Percentiles rank a stretch among this genome's conserved stretches.
phyloP scores from a whole-genome alignment of 2,329 filamentous ascomycete species.

The Fusarium cyanostomum region DNA sequence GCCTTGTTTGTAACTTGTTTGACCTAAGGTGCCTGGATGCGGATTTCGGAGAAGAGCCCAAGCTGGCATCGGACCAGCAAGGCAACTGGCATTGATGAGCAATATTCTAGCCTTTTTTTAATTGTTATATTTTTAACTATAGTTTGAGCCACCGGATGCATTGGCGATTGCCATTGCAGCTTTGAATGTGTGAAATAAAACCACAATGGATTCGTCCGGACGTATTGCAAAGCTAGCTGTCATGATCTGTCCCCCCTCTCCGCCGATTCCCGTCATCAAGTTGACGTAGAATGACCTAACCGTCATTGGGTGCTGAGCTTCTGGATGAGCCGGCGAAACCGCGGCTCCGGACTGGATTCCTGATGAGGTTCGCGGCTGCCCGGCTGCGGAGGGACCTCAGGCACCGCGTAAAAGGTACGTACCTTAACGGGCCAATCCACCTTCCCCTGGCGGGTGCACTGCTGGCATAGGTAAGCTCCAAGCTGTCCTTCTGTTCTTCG shows the following conservation, averaged over 20 bases:
- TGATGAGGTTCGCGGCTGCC: neutral
- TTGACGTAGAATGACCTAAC: slow-evolving; percentile 37
- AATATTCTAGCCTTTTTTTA: neutral
- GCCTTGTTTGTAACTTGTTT: slow-evolving; percentile 25
- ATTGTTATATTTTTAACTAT: neutral
- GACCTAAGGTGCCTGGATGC: slow-evolving; percentile 4
- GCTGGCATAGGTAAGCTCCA: slow-evolving; percentile 51
- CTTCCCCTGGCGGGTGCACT: slow-evolving; percentile 15
- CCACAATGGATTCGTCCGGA: neutral
- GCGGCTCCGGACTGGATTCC: slow-evolving; percentile 13
- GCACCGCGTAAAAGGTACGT: slow-evolving; percentile 37
- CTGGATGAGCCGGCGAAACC: slow-evolving; percentile 34
- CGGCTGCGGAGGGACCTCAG: no score
- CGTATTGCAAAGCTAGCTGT: neutral
- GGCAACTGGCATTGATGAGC: neutral
- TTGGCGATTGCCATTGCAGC: neutral
- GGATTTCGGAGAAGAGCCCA: neutral
- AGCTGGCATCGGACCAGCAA: neutral
- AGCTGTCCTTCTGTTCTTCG: slow-evolving; percentile 53
- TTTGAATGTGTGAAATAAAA: neutral
- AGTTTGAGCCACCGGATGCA: neutral
- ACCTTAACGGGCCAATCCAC: slow-evolving; percentile 29
- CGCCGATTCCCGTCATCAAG: neutral
- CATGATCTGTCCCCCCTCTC: neutral
- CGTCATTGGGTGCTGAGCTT: slow-evolving; percentile 26